Percentiles rank a stretch among this genome's conserved stretches.
phyloP scores from a whole-genome alignment of 257 asterid species.

The Nicotiana tomentosiformis region DNA sequence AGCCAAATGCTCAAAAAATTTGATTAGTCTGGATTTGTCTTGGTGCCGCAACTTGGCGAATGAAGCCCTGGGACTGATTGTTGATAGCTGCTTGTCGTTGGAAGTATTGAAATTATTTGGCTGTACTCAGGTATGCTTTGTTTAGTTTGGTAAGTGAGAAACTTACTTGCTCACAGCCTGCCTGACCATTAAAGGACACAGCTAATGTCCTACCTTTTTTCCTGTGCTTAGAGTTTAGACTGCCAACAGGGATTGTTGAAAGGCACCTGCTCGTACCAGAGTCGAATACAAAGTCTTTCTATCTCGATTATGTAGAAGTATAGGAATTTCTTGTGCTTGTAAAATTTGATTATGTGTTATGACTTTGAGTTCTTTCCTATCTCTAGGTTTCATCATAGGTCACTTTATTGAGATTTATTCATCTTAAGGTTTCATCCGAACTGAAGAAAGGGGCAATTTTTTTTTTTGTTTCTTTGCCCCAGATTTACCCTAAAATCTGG shows the following conservation, averaged over 20 bases:
- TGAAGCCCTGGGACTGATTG: constrained; percentile 88
- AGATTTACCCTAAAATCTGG: background rate
- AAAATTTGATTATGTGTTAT: background rate
- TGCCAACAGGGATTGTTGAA: background rate
- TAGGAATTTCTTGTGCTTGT: background rate
- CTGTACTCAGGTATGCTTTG: constrained; percentile 67
- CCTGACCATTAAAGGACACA: background rate
- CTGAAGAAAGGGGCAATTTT: background rate
- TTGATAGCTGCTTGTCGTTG: constrained; percentile 62
- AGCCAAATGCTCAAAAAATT: constrained; percentile 48
- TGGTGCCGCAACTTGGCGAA: constrained; percentile 80
- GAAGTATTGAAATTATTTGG: constrained; percentile 78
- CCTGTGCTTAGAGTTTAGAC: background rate
- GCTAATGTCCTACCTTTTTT: background rate
- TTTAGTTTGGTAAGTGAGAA: background rate
- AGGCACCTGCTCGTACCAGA: background rate
- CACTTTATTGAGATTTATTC: background rate
- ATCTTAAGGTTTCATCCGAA: background rate
- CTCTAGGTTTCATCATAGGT: background rate
- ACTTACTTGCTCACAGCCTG: background rate
- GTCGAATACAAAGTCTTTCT: background rate
- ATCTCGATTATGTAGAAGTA: background rate
- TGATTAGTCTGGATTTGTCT: constrained; percentile 65
- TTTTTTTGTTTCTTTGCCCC: background rate
- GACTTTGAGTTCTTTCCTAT: background rate